Evolutionary conservation across 768 basidiomycete genomes (phyloP).

Genomic region (Dacryopinax spathularia): DNA sequence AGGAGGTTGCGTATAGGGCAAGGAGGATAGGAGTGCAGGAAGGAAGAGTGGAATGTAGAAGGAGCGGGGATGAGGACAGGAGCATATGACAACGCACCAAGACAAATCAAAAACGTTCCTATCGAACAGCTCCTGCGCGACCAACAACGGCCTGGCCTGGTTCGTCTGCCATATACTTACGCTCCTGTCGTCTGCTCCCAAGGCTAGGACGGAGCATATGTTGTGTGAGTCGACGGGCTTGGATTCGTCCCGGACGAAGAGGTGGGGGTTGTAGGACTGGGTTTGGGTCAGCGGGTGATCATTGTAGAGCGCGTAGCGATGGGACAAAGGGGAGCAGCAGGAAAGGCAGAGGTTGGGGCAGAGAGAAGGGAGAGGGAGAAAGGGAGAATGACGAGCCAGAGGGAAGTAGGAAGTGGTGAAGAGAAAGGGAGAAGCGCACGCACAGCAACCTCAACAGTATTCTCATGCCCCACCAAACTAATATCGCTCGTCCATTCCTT

Average conservation of each 20-base stretch:
- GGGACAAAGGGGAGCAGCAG: neutral
- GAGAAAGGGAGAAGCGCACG: conserved; percentile 19
- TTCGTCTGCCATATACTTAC: conserved; percentile 97
- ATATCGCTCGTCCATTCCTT: conserved; percentile 84
- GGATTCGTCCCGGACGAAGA: conserved; percentile 61
- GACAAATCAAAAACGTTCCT: conserved; percentile 88
- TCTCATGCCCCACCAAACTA: conserved; percentile 90
- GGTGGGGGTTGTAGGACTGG: conserved; percentile 87
- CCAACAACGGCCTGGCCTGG: conserved; percentile 75
- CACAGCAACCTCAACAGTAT: conserved; percentile 90
- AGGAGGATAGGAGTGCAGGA: neutral
- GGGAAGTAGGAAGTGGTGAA: conserved; percentile 5
- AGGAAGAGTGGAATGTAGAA: neutral
- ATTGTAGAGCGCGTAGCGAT: neutral
- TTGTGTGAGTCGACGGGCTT: conserved; percentile 58
- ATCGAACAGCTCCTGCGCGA: conserved; percentile 87
- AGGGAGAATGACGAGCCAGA: too few species aligned
- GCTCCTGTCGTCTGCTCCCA: conserved; percentile 85
- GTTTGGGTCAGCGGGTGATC: too few species aligned
- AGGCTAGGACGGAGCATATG: conserved; percentile 80
- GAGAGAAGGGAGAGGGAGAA: too few species aligned
- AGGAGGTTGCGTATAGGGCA: too few species aligned
- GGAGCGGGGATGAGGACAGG: neutral
- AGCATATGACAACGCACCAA: conserved; percentile 57
- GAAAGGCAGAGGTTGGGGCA: neutral